phyloP scores from a whole-genome alignment of 306 rosid species.

The Mimosa bimucronata region DNA sequence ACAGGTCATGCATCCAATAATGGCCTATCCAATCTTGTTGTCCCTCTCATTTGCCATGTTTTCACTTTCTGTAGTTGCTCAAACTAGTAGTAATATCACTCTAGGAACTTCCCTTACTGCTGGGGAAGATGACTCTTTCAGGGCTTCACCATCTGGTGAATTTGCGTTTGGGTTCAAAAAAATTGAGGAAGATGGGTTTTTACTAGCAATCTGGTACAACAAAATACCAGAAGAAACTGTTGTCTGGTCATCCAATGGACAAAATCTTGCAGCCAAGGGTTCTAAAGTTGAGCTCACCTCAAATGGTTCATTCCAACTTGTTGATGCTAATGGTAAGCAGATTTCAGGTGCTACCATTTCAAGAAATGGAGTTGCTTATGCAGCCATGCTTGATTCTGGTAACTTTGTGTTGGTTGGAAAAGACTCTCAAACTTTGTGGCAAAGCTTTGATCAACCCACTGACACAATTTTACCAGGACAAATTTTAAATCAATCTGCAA shows the following conservation, averaged over 20 bases:
- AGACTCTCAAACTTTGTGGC: conserved; percentile 33
- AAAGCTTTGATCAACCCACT: conserved; percentile 41
- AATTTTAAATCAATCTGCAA: conserved; percentile 13
- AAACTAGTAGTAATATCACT: conserved; percentile 27
- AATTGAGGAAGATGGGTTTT: conserved; percentile 27
- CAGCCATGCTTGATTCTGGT: conserved; percentile 37
- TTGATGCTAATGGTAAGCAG: conserved; percentile 33
- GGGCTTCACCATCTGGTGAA: conserved; percentile 46
- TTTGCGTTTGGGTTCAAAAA: conserved; percentile 58
- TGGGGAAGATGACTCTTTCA: neutral
- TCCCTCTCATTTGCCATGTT: conserved; percentile 14
- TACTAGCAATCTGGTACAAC: conserved; percentile 56
- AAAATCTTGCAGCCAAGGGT: conserved; percentile 30
- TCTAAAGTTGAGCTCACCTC: conserved; percentile 41
- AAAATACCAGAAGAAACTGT: conserved; percentile 42
- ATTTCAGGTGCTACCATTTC: conserved; percentile 20
- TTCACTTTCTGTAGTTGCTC: conserved; percentile 17
- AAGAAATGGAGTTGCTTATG: conserved; percentile 14
- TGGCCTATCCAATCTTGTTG: neutral
- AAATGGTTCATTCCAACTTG: conserved; percentile 36
- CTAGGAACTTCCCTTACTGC: conserved; percentile 42
- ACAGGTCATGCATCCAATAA: neutral
- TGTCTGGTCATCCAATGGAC: conserved; percentile 52
- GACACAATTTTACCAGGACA: conserved; percentile 56
- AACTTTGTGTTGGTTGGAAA: conserved; percentile 34